Percentiles rank a stretch among this genome's conserved stretches.
Evolutionary conservation across 106 monocot species (phyloP).

Genomic region (Dendrobium chrysotoxum): DNA sequence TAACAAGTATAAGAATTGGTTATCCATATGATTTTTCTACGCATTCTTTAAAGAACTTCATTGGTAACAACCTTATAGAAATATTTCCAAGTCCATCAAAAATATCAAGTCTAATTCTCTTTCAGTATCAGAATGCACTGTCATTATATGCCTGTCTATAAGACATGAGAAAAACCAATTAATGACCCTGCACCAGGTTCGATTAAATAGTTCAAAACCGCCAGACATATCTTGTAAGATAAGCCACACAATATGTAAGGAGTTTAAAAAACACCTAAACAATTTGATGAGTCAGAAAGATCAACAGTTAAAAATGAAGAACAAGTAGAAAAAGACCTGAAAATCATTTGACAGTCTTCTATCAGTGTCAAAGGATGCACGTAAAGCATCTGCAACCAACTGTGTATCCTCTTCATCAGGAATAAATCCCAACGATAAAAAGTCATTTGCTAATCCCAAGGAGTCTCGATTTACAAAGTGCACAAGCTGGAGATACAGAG

Average conservation of each 20-base stretch:
- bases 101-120: neutral
- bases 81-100: too few relatives aligned
- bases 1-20: too few relatives aligned
- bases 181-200: neutral
- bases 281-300: neutral
- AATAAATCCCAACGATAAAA: constrained; percentile 90
- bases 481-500: constrained; percentile 59
- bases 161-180: neutral
- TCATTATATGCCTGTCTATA: neutral
- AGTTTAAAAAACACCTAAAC: neutral
- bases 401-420: constrained; percentile 77
- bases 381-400: constrained; percentile 68
- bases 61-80: too few relatives aligned
- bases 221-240: neutral
- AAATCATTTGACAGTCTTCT: constrained; percentile 72
- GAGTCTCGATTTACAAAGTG: constrained; percentile 95
- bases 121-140: neutral
- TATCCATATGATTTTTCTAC: too few relatives aligned
- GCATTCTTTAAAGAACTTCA: too few relatives aligned
- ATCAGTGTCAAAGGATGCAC: constrained; percentile 59
- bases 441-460: constrained; percentile 85
- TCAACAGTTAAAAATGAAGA: neutral
- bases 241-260: neutral
- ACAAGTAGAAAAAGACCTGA: constrained; percentile 43
- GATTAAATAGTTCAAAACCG: neutral